phyloP scores from a whole-genome alignment of 2,329 filamentous ascomycete species.

The Didymella arachidicola region DNA sequence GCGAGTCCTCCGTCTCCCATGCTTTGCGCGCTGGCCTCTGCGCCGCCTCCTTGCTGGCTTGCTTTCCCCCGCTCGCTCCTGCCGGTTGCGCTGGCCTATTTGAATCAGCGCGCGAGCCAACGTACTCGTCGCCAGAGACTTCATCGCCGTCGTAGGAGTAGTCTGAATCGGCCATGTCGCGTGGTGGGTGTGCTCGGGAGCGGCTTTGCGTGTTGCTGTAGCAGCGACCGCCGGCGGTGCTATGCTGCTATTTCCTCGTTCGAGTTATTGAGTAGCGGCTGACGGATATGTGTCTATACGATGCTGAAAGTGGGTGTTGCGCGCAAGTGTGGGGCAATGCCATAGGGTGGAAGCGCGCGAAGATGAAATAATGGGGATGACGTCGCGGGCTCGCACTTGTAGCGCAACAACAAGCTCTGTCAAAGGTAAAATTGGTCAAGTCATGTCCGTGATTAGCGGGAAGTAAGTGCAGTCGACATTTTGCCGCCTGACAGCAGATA shows the following conservation, averaged over 20 bases:
- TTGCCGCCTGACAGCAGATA: constrained; percentile 6
- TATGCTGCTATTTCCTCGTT: neutral
- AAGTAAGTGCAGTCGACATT: constrained; percentile 5
- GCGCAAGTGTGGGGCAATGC: neutral
- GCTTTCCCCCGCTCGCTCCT: constrained; percentile 28
- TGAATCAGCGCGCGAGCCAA: constrained; percentile 48
- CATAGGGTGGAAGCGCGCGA: constrained; percentile 9
- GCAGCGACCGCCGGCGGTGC: constrained; percentile 13
- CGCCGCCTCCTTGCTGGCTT: constrained; percentile 30
- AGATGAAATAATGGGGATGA: constrained; percentile 13
- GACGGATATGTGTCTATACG: neutral
- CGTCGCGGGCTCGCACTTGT: constrained; percentile 15
- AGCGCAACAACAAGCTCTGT: neutral
- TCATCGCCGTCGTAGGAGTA: constrained; percentile 72
- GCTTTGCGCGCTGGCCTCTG: constrained; percentile 56
- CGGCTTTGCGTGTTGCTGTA: neutral
- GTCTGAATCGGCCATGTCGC: constrained; percentile 74
- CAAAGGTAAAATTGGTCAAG: neutral
- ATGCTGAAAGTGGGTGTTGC: neutral
- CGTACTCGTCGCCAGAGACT: constrained; percentile 69
- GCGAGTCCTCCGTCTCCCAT: constrained; percentile 56
- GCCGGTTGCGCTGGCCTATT: constrained; percentile 38
- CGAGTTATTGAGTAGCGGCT: too few relatives aligned
- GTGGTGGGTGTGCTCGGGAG: constrained; percentile 12
- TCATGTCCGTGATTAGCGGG: neutral